A percentile compares a stretch with the other conserved stretches of the same genome.
Evolutionary conservation across 768 basidiomycete genomes (phyloP).

Genomic region (Suillus discolor): DNA sequence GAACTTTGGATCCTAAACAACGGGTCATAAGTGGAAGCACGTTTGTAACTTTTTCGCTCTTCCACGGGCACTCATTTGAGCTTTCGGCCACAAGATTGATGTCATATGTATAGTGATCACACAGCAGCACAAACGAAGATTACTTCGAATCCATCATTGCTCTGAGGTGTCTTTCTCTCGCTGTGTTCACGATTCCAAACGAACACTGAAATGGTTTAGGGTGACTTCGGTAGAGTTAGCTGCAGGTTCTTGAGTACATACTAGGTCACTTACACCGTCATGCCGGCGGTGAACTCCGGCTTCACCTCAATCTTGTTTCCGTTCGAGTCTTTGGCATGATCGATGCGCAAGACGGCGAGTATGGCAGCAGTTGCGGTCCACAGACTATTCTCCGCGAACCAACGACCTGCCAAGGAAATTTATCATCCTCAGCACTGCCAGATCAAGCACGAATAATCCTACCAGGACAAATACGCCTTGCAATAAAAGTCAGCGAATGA

Average conservation of each 20-base stretch:
- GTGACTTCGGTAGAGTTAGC: background rate
- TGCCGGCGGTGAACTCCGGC: background rate
- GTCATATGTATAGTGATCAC: too few relatives aligned
- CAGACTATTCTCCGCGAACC: background rate
- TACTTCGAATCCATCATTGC: background rate
- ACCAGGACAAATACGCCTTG: constrained; percentile 7
- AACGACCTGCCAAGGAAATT: constrained; percentile 4
- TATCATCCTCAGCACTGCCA: background rate
- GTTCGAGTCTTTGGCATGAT: background rate
- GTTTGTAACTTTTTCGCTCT: too few relatives aligned
- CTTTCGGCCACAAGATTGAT: too few relatives aligned
- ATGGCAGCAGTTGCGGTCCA: background rate
- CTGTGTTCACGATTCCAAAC: background rate
- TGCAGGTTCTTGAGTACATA: background rate
- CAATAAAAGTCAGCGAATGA: background rate
- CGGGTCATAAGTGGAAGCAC: too few relatives aligned
- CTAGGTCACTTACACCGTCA: background rate
- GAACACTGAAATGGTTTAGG: background rate
- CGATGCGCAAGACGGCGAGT: background rate
- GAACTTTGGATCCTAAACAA: too few relatives aligned
- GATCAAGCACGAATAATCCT: background rate
- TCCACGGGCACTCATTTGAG: too few relatives aligned
- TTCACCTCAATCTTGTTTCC: background rate
- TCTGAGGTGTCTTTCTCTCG: background rate
- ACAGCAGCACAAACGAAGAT: background rate